These are phyloP conservation scores for Aspergillus incahuasiensis DNA, from an alignment of 495 filamentous ascomycete genomes.

Conservation along the genomic window DNA sequence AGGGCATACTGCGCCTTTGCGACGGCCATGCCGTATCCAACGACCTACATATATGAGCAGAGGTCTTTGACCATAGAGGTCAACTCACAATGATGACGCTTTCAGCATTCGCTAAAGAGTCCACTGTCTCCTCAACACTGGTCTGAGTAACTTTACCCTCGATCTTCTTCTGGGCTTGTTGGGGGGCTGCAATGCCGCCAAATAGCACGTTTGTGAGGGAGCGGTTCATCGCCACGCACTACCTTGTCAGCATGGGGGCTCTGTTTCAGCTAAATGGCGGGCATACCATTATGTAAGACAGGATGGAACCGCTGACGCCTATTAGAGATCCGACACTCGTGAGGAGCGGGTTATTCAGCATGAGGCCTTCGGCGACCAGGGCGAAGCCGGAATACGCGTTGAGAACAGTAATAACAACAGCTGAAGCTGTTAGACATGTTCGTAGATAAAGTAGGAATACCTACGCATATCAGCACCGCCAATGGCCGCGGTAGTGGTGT, in stretches of 20 bases:
- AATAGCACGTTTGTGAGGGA: slow-evolving; percentile 77
- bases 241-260: not conserved
- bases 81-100: slow-evolving; percentile 66
- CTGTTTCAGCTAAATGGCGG: no score
- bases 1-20: slow-evolving; percentile 84
- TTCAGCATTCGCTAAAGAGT: slow-evolving; percentile 63
- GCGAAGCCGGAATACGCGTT: slow-evolving; percentile 85
- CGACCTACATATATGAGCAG: slow-evolving; percentile 35
- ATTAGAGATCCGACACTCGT: slow-evolving; percentile 77
- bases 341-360: slow-evolving; percentile 77
- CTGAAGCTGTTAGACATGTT: slow-evolving; percentile 12
- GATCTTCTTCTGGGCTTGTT: slow-evolving; percentile 54
- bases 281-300: slow-evolving; percentile 66
- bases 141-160: slow-evolving; percentile 69
- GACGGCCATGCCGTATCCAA: slow-evolving; percentile 85
- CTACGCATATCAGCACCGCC: slow-evolving; percentile 78
- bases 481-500: slow-evolving; percentile 75
- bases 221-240: slow-evolving; percentile 82
- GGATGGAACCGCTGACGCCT: slow-evolving; percentile 74
- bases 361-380: slow-evolving; percentile 76
- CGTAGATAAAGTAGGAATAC: not conserved
- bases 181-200: slow-evolving; percentile 63
- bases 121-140: slow-evolving; percentile 68
- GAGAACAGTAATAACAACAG: slow-evolving; percentile 78
- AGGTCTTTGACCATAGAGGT: no score